phyloP scores from a whole-genome alignment of 148 eudicot genomes.

The Linanthus parryae region DNA sequence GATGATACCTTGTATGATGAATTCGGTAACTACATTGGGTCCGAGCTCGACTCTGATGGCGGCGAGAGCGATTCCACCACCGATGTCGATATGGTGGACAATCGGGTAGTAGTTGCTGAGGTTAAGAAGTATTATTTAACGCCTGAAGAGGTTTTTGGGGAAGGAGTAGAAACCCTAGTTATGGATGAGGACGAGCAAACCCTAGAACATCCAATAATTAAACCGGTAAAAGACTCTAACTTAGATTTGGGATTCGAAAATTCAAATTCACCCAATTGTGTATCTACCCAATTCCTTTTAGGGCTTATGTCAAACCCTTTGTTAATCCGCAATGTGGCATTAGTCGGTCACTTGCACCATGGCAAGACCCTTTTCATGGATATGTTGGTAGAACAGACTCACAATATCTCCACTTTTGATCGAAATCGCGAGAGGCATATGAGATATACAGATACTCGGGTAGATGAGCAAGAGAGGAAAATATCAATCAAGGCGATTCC shows the following conservation, averaged over 20 bases:
- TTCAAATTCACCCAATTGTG: slow-evolving; percentile 70
- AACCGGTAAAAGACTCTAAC: slow-evolving; percentile 60
- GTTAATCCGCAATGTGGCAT: too few relatives aligned
- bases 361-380: too few relatives aligned
- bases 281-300: too few relatives aligned
- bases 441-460: slow-evolving; percentile 84
- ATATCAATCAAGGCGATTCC: slow-evolving; percentile 81
- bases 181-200: slow-evolving; percentile 68
- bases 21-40: too few relatives aligned
- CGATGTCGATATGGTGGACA: too few relatives aligned
- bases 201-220: slow-evolving; percentile 62
- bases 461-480: slow-evolving; percentile 88
- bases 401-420: slow-evolving; percentile 59
- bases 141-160: slow-evolving; percentile 84
- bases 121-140: too few relatives aligned
- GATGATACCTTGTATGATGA: too few relatives aligned
- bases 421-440: slow-evolving; percentile 83
- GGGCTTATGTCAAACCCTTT: too few relatives aligned
- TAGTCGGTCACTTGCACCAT: too few relatives aligned
- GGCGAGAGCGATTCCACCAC: too few relatives aligned
- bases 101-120: too few relatives aligned
- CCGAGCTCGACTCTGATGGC: too few relatives aligned
- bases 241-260: slow-evolving; percentile 79
- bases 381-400: slow-evolving; percentile 88
- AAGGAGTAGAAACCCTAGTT: slow-evolving; percentile 90